phyloP scores from a whole-genome alignment of 2,329 filamentous ascomycete genomes.

The Colletotrichum sublineola region DNA sequence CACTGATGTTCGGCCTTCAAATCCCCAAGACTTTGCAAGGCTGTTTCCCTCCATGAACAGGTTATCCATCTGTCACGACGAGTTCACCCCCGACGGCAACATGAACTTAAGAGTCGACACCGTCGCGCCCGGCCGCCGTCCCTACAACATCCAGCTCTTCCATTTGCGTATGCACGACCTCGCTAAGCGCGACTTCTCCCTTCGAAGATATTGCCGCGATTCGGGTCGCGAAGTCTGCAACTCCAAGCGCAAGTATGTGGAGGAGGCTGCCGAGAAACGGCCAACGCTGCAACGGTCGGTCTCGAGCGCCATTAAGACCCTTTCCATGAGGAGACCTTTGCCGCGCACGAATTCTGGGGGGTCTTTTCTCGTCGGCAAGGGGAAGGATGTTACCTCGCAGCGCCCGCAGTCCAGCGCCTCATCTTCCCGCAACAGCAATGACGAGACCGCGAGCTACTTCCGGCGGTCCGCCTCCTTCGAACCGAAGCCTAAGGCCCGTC shows the following conservation, averaged over 20 bases:
- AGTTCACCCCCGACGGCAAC: slow-evolving; percentile 90
- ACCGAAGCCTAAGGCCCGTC: slow-evolving; percentile 52
- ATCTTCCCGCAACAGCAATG: slow-evolving; percentile 49
- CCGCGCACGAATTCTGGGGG: slow-evolving; percentile 53
- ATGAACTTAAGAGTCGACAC: slow-evolving; percentile 96
- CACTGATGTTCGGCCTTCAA: slow-evolving; percentile 79
- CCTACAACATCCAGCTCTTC: slow-evolving; percentile 82
- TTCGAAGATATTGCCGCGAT: slow-evolving; percentile 91
- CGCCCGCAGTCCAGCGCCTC: slow-evolving; percentile 55
- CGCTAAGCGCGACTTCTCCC: slow-evolving; percentile 86
- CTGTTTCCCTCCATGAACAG: slow-evolving; percentile 89
- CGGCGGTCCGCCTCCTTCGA: slow-evolving; percentile 49
- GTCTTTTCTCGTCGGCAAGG: slow-evolving; percentile 47
- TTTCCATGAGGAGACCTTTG: slow-evolving; percentile 54
- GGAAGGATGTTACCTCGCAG: slow-evolving; percentile 39
- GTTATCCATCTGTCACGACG: slow-evolving; percentile 88
- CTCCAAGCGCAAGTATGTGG: slow-evolving; percentile 78
- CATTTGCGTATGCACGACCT: slow-evolving; percentile 96
- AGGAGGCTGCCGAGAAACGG: slow-evolving; percentile 59
- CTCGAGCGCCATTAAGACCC: slow-evolving; percentile 63
- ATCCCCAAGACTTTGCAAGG: slow-evolving; percentile 83
- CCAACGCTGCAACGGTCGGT: slow-evolving; percentile 62
- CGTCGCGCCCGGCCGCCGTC: slow-evolving; percentile 73
- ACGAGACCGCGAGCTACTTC: slow-evolving; percentile 49
- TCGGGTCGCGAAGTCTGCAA: slow-evolving; percentile 95